Evolutionary conservation across 495 filamentous ascomycete species (phyloP), one percentile per base, ranked within the genome.

Genomic region (Penicillium bialowiezense): DNA sequence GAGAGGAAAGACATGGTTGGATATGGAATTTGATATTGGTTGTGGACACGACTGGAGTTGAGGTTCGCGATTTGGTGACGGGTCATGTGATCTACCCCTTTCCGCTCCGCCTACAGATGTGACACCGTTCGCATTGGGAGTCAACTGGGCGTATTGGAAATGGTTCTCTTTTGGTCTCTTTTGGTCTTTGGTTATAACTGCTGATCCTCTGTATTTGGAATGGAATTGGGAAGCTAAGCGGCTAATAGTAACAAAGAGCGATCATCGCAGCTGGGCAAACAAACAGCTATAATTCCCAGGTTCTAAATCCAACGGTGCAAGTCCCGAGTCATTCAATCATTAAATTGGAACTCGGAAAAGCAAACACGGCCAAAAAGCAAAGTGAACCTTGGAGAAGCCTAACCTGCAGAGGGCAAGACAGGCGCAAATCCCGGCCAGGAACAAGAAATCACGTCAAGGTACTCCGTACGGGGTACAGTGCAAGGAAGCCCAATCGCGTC

Each of bases 1-100:
- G 58, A 50, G 44, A 46, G 64, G 68, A 80, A 81, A 65, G 77
- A 69, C 67, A 78, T 82, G 52, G 67, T 72, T 53, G 67, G 58
- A 15, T 32, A 62, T 52, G 60, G 59, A 9, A 45, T 24, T 17
- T 15, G 28, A 53, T 56, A 67, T 55, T 32, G 57, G 67, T 60
- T 68, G 63, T 62, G 45, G 41, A 34, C 19, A 15, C n/a, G 12
- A 9, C 26, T 28, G 14, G 31, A 28, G 8, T 40, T 48, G 29
- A 32, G 18, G 45, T 48, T 38, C 19, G 29, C n/a, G 34, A 39
- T 8, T 10, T 31, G 23, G 36, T 5, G 36, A 39, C 36, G 36
- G 18, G 36, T 32, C 29, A 45, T 45, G 42, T 26, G 42, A 44
- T 33, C 23, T 26, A 26, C 23, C 23, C 23, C 23, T 26, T 4